A percentile compares a stretch with the other conserved stretches of the same genome.
These are phyloP conservation scores for Tulasnella sp. DNA, from an alignment of 768 basidiomycete species.

Conservation along the genomic window DNA sequence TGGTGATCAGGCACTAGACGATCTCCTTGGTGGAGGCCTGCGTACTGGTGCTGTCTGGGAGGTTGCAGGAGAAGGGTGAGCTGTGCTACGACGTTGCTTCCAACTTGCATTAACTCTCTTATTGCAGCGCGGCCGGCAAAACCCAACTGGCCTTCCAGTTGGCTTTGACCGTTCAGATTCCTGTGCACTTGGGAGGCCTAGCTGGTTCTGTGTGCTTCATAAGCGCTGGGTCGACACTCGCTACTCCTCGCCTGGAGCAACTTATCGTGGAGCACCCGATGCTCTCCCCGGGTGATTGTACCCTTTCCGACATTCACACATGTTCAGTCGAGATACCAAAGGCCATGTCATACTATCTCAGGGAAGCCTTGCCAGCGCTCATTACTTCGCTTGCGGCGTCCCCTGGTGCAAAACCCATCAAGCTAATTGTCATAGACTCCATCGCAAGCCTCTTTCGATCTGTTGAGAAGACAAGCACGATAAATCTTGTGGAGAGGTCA, in stretches of 20 bases:
- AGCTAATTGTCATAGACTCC: slow-evolving; percentile 77
- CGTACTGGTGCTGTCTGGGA: slow-evolving; percentile 77
- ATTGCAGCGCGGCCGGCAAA: slow-evolving; percentile 79
- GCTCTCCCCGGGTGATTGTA: slow-evolving; percentile 35
- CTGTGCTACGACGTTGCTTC: neutral
- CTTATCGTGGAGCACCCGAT: slow-evolving; percentile 45
- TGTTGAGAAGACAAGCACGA: slow-evolving; percentile 44
- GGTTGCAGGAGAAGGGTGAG: slow-evolving; percentile 78
- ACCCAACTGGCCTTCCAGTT: slow-evolving; percentile 85
- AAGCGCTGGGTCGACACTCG: slow-evolving; percentile 59
- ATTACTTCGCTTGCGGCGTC: slow-evolving; percentile 30
- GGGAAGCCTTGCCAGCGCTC: slow-evolving; percentile 43
- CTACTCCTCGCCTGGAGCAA: slow-evolving; percentile 57
- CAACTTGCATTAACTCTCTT: neutral
- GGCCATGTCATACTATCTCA: slow-evolving; percentile 45
- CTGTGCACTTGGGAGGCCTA: slow-evolving; percentile 44
- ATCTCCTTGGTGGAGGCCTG: slow-evolving; percentile 67
- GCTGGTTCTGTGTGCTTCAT: slow-evolving; percentile 66
- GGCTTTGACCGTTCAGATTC: slow-evolving; percentile 66
- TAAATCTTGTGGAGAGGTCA: slow-evolving; percentile 62
- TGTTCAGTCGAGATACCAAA: slow-evolving; percentile 38
- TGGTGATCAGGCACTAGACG: slow-evolving; percentile 62
- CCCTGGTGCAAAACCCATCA: slow-evolving; percentile 45
- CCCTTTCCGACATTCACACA: slow-evolving; percentile 52
- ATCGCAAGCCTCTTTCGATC: slow-evolving; percentile 77